Evolutionary conservation across 2,329 filamentous ascomycete species (phyloP), one percentile per base, ranked within the genome.

Genomic region (Coniochaeta sp.): DNA sequence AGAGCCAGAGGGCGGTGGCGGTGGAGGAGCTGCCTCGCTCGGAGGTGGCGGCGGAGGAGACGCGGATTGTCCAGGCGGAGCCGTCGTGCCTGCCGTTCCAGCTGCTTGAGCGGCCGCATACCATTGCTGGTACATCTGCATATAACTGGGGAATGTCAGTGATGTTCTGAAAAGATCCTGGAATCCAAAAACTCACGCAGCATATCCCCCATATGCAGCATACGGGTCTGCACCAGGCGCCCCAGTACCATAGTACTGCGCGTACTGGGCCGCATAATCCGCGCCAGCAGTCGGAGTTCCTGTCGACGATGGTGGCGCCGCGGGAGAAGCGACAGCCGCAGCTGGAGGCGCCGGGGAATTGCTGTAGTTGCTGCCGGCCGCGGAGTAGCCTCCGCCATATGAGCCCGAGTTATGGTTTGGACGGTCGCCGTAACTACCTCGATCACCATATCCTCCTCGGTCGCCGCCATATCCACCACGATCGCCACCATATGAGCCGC

Each of bases 181-280:
- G 24, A n/a, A 6, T 17, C 16, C 17, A 31, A 14, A n/a, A 24
- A 71, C 79, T 70, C 82, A 90, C 77, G 89, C 89, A 67, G 88
- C 84, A 74, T 95, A 97, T 59, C 93, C 93, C 63, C 93, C 93
- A 67, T 95, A 97, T 9, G 90, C 87, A 47, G 91, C 91, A 72
- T 97, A 97, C 0, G 93, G 93, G 69, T 97, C 69, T 7, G 54
- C 54, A 36, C 54, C 54, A 11, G 59, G 54, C 31, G 59, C 57
- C n/a, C 62, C 67, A 54, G 76, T 77, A 64, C 81, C 81, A 63
- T 93, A 93, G 73, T 96, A 95, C 71, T 92, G 89, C 2, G 90
- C 88, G 72, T 96, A 96, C 69, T 93, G 89, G 19, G 89, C 86
- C 58, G 85, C 85, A 72, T 95, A 95, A 67, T 96, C 89, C 59